These are phyloP conservation scores for Tetrahymena thermophila DNA, from an alignment of 73 alveolate genomes.

Conservation along the genomic window DNA sequence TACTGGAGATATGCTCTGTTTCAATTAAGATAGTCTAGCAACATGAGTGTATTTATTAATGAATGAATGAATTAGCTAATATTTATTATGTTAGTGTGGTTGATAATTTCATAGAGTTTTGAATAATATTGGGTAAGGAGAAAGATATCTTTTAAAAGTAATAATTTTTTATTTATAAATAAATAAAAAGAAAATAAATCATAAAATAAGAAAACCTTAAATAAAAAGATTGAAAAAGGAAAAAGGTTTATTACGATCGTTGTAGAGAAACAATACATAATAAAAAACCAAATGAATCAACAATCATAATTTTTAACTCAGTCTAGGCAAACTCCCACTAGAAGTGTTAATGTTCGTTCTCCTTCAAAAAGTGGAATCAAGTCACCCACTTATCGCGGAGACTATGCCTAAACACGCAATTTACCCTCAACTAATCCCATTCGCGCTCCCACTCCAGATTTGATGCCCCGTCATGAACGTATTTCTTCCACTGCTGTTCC, in stretches of 20 bases:
- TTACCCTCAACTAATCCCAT: neutral
- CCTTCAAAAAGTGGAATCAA: neutral
- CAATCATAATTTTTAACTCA: neutral
- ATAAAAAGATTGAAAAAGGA: neutral
- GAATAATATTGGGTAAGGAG: neutral
- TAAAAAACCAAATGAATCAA: neutral
- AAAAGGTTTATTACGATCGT: neutral
- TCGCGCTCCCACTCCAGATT: neutral
- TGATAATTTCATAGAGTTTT: neutral
- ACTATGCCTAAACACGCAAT: neutral
- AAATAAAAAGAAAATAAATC: neutral
- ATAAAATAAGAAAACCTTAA: neutral
- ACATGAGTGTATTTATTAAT: neutral
- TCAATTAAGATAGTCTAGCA: neutral
- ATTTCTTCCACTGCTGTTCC: conserved; percentile 2
- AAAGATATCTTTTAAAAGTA: neutral
- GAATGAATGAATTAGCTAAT: neutral
- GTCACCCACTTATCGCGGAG: neutral
- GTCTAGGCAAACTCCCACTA: neutral
- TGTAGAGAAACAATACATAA: neutral
- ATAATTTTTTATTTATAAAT: neutral
- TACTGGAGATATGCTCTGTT: neutral
- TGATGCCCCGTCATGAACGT: neutral
- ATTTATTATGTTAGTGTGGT: neutral
- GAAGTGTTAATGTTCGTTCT: neutral